Evolutionary conservation across 2,329 filamentous ascomycete genomes (phyloP).

Genomic region (Aspergillus niger): DNA sequence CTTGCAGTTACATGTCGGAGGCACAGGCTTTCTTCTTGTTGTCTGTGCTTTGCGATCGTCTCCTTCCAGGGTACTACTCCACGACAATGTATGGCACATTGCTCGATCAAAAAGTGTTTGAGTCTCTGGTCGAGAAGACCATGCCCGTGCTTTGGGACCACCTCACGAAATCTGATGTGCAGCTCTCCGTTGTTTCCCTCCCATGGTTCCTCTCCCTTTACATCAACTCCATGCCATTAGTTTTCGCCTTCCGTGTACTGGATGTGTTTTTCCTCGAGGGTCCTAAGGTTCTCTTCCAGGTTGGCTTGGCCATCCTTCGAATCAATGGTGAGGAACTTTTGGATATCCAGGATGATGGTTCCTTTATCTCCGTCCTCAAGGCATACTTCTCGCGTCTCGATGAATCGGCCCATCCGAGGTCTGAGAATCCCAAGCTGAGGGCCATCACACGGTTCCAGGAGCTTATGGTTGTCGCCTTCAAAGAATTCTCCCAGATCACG

Average conservation of each 20-base stretch:
- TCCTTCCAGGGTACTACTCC: slow-evolving; percentile 96
- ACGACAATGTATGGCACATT: slow-evolving; percentile 99
- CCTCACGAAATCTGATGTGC: slow-evolving; percentile 93
- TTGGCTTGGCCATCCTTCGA: slow-evolving; percentile 91
- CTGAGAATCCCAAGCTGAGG: slow-evolving; percentile 89
- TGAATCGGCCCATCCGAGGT: slow-evolving; percentile 93
- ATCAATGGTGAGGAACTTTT: slow-evolving; percentile 96
- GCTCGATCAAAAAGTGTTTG: slow-evolving; percentile 94
- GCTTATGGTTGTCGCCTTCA: slow-evolving; percentile 98
- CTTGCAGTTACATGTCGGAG: slow-evolving; percentile 83
- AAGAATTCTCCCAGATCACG: slow-evolving; percentile 94
- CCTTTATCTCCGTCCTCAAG: slow-evolving; percentile 95
- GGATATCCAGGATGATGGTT: slow-evolving; percentile 90
- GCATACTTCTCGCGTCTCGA: slow-evolving; percentile 90
- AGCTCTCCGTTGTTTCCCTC: slow-evolving; percentile 93
- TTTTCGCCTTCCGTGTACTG: slow-evolving; percentile 93
- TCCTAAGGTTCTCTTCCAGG: slow-evolving; percentile 94
- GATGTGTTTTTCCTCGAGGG: slow-evolving; percentile 99
- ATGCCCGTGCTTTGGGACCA: slow-evolving; percentile 99
- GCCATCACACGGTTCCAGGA: slow-evolving; percentile 96
- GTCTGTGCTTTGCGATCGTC: slow-evolving; percentile 84
- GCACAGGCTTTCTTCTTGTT: slow-evolving; percentile 92
- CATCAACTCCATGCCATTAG: slow-evolving; percentile 98
- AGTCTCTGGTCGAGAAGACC: slow-evolving; percentile 96
- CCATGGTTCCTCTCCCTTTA: slow-evolving; percentile 98